These are phyloP conservation scores for Pseudogymnoascus sp. DNA, from an alignment of 2,329 filamentous ascomycete genomes.

Conservation along the genomic window DNA sequence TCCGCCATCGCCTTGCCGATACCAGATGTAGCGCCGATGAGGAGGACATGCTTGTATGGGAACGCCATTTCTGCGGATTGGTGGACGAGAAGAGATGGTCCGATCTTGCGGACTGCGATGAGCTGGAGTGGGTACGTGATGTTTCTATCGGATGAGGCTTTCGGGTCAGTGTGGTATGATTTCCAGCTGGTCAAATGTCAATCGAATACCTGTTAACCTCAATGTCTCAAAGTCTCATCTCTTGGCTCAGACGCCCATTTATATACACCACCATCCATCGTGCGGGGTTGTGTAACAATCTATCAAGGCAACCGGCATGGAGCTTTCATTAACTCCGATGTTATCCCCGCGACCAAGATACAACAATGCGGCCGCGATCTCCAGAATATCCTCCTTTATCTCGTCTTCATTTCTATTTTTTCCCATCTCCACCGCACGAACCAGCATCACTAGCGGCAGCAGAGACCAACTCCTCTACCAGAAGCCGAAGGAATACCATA, in stretches of 20 bases:
- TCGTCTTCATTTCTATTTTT: background rate
- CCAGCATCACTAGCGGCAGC: background rate
- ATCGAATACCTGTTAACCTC: background rate
- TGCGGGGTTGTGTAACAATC: background rate
- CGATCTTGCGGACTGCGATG: background rate
- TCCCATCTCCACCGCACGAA: background rate
- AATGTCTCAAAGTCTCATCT: background rate
- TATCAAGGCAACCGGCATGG: background rate
- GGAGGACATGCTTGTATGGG: conserved; percentile 46
- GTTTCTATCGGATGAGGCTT: background rate
- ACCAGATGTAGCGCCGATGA: conserved; percentile 47
- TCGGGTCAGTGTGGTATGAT: background rate
- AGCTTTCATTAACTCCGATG: background rate
- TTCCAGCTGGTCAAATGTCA: background rate
- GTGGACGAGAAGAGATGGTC: no score
- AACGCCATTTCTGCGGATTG: conserved; percentile 37
- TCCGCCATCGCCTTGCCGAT: conserved; percentile 42
- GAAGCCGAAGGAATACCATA: background rate
- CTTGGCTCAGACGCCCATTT: background rate
- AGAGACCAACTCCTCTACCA: background rate
- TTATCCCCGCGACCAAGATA: background rate
- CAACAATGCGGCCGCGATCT: background rate
- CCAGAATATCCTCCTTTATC: background rate
- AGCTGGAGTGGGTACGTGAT: background rate
- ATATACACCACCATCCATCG: background rate